Conservation (phyloP, 2,329 filamentous ascomycete genomes). For the Monilinia fructigena region DNA sequence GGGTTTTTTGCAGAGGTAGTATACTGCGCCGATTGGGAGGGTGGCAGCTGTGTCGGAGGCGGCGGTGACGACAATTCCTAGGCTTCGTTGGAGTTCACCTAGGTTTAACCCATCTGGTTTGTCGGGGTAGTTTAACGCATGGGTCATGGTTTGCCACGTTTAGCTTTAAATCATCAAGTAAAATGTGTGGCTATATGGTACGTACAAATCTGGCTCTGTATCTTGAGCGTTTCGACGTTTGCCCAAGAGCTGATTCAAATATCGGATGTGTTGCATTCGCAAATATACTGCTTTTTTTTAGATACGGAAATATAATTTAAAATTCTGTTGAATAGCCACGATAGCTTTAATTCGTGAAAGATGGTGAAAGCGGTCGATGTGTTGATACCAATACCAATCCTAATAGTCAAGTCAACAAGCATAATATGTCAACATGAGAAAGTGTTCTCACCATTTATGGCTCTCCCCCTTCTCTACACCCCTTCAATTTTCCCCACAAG, state of each 20-base stretch:
- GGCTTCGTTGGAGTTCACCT: not conserved
- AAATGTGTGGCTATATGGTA: too few relatives aligned
- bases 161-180: not conserved
- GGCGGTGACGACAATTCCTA: not conserved
- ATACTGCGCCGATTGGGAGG: not conserved
- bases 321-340: slow-evolving; percentile 1
- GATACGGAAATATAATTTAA: not conserved
- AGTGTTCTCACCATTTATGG: not conserved
- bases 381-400: slow-evolving; percentile 10
- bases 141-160: not conserved
- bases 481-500: not conserved
- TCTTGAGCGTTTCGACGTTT: slow-evolving; percentile 1
- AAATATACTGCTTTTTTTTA: not conserved
- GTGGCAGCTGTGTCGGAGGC: not conserved
- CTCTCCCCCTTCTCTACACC: not conserved
- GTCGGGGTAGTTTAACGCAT: not conserved
- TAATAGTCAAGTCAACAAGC: not conserved
- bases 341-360: not conserved
- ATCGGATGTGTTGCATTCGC: not conserved
- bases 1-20: slow-evolving; percentile 4
- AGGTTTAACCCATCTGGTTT: not conserved
- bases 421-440: not conserved
- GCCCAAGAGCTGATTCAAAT: not conserved
- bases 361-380: slow-evolving; percentile 4
- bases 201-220: slow-evolving; percentile 7